Evolutionary conservation across 192 early-diverging fungal species (phyloP), one percentile per base, ranked within the genome.

Genomic region (Physocladia obscura): DNA sequence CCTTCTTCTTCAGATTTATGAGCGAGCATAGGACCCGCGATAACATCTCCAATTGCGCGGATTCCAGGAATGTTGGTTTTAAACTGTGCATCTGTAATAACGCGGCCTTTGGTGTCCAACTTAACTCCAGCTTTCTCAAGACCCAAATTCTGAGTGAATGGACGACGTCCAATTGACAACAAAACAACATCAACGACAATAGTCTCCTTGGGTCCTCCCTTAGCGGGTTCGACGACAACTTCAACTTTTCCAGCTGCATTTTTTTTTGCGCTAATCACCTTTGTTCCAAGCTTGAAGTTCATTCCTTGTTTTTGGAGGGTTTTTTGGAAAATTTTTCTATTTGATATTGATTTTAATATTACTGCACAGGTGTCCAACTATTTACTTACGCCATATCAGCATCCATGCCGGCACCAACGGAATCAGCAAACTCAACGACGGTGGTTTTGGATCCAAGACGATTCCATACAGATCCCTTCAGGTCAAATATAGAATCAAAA

Each of bases 1-100:
- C 95, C 95, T 78, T 98, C 97, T 80, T 98, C 97, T 81, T 98
- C 97, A 49, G 97, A 94, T 87, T 98, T 98, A 92, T 98, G 97
- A 22, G 97, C 97, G 76, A 98, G 88, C 97, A 98, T 98, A 56
- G 94, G 90, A 62, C 97, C 97, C 61, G 90, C 87, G 63, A 94
- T 96, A 47, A 90, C 97, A 81, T 98, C 97, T 76, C 97, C 97
- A 74, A 98, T 96, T 65, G 93, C 94, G 68, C 91, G 88, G 77
- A 98, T 93, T 81, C 87, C 87, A 62, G 89, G 74, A 57, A 95
- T 89, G 35, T 88, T 87, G 57, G 96, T 98, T 79, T 90, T 89
- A 81, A 92, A 92, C 54, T 90, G 87, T 51, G 84, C 84, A 73
- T 93, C 93, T 63, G 94, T 88, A 68, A 89, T 85, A 47, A 98